A percentile compares a stretch with the other conserved stretches of the same genome.
phyloP scores from a whole-genome alignment of 148 eudicot genomes.

The Talinum fruticosum region DNA sequence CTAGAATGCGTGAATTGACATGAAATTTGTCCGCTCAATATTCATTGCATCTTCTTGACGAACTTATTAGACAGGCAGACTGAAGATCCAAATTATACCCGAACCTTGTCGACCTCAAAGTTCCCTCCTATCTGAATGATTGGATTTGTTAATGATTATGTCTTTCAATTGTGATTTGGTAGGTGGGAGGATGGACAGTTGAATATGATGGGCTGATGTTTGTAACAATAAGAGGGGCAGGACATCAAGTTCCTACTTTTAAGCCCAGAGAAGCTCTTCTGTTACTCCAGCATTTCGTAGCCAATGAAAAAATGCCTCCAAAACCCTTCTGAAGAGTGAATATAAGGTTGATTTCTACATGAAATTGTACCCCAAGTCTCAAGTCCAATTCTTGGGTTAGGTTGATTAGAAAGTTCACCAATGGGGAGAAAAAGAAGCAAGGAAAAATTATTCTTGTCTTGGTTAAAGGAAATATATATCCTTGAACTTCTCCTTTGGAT shows the following conservation, averaged over 20 bases:
- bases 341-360: not conserved
- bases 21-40: not conserved
- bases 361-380: not conserved
- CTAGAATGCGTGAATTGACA: too few species aligned
- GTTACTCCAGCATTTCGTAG: slow-evolving; percentile 40
- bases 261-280: slow-evolving; percentile 53
- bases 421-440: too few species aligned
- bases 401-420: too few species aligned
- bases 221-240: slow-evolving; percentile 64
- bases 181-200: slow-evolving; percentile 37
- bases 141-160: not conserved
- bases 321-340: slow-evolving; percentile 9
- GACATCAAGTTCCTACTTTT: slow-evolving; percentile 63
- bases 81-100: too few species aligned
- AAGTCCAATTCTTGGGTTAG: not conserved
- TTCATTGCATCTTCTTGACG: not conserved
- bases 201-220: slow-evolving; percentile 40
- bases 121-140: too few species aligned
- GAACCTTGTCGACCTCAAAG: too few species aligned
- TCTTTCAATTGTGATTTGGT: not conserved
- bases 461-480: too few species aligned
- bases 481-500: too few species aligned
- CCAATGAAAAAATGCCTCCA: slow-evolving; percentile 41
- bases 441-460: too few species aligned
- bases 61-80: too few species aligned